Evolutionary conservation across 1,284 basidiomycete genomes (phyloP).

Genomic region (Moesziomyces parantarcticus): DNA sequence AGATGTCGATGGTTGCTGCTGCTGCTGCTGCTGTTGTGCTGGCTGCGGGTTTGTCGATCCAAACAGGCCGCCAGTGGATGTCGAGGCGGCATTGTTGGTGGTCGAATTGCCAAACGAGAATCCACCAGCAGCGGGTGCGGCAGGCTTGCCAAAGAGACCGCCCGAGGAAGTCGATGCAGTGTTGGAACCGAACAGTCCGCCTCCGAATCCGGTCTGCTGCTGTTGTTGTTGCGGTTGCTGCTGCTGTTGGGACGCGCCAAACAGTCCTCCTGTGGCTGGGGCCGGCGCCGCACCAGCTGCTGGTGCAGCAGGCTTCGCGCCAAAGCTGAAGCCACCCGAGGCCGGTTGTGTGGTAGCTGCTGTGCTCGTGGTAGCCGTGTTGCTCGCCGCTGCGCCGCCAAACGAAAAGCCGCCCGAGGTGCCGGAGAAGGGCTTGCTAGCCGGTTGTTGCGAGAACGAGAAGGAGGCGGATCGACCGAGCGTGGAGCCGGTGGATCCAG

Average conservation of each 20-base stretch:
- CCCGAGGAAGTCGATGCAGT: slow-evolving; percentile 17
- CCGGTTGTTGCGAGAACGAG: slow-evolving; percentile 49
- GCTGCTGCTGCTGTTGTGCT: slow-evolving; percentile 22
- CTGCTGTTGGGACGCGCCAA: slow-evolving; percentile 27
- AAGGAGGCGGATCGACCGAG: slow-evolving; percentile 48
- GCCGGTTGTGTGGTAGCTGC: slow-evolving; percentile 15
- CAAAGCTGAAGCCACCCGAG: slow-evolving; percentile 48
- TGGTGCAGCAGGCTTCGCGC: slow-evolving; percentile 28
- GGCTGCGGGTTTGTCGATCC: slow-evolving; percentile 14
- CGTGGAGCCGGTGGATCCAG: slow-evolving; percentile 25
- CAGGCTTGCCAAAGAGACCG: slow-evolving; percentile 38
- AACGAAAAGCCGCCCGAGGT: slow-evolving; percentile 45
- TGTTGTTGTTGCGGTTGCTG: slow-evolving; percentile 22
- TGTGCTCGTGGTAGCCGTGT: slow-evolving; percentile 12
- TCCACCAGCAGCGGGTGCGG: slow-evolving; percentile 20
- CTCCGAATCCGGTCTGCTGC: slow-evolving; percentile 20
- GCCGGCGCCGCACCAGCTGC: slow-evolving; percentile 25
- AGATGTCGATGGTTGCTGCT: slow-evolving; percentile 18
- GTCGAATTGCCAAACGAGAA: slow-evolving; percentile 40
- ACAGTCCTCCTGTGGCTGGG: slow-evolving; percentile 35
- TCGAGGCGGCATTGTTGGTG: slow-evolving; percentile 24
- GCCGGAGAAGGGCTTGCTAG: slow-evolving; percentile 49
- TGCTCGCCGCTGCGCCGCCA: slow-evolving; percentile 17
- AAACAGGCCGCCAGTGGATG: slow-evolving; percentile 22
- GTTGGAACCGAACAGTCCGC: slow-evolving; percentile 37